A percentile compares a stretch with the other conserved stretches of the same genome.
Conservation (phyloP, 768 basidiomycete genomes). For the Gautieria morchelliformis region DNA sequence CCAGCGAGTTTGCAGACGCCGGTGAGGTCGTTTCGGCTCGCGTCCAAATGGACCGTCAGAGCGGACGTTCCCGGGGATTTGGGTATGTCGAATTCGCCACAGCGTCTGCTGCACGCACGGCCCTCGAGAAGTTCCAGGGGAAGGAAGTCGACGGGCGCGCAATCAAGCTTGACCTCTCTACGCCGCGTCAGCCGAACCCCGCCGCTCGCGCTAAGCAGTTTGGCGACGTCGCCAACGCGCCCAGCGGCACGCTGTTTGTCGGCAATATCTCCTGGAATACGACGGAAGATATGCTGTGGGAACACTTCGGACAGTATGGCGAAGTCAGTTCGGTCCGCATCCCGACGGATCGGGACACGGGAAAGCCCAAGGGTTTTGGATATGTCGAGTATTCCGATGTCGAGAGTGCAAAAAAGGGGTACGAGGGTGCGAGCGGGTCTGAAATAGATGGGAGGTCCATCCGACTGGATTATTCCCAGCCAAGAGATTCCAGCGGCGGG, state of each 20-base stretch:
- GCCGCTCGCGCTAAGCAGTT: slow-evolving; percentile 56
- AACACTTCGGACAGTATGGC: slow-evolving; percentile 81
- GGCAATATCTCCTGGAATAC: slow-evolving; percentile 81
- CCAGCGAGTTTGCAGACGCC: slow-evolving; percentile 78
- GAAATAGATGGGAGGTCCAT: slow-evolving; percentile 77
- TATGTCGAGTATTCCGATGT: slow-evolving; percentile 90
- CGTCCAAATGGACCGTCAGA: slow-evolving; percentile 78
- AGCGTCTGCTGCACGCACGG: slow-evolving; percentile 65
- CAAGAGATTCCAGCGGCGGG: slow-evolving; percentile 54
- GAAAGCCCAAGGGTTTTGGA: slow-evolving; percentile 88
- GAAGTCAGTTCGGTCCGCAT: slow-evolving; percentile 79
- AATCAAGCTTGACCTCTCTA: slow-evolving; percentile 77
- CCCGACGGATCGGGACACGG: slow-evolving; percentile 88
- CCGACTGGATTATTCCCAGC: slow-evolving; percentile 81
- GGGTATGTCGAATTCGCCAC: slow-evolving; percentile 75
- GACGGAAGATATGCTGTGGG: slow-evolving; percentile 80
- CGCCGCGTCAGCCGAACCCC: slow-evolving; percentile 43
- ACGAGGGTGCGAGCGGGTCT: slow-evolving; percentile 52
- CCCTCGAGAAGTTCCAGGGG: slow-evolving; percentile 63
- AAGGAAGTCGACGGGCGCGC: slow-evolving; percentile 88
- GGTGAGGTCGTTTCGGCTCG: slow-evolving; percentile 85
- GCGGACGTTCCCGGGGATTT: slow-evolving; percentile 77
- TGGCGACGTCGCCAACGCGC: slow-evolving; percentile 54
- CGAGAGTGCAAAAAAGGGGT: slow-evolving; percentile 73
- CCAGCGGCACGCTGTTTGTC: slow-evolving; percentile 76